Conservation (phyloP, 495 filamentous ascomycete species). For the Jackrogersella multiformis region DNA sequence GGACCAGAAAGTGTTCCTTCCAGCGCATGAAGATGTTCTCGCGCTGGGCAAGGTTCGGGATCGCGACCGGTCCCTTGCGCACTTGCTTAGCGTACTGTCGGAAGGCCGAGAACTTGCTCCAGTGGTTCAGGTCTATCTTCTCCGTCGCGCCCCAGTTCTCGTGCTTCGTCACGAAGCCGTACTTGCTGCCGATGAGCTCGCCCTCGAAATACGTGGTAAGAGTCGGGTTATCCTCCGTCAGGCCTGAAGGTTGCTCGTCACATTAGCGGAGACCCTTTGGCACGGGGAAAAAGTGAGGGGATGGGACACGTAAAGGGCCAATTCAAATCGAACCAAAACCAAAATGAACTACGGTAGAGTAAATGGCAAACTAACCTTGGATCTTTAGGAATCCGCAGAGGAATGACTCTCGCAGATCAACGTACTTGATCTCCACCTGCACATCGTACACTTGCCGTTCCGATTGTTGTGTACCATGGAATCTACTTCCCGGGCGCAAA, state of each 20-base stretch:
- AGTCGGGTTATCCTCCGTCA: slow-evolving; percentile 95
- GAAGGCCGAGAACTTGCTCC: slow-evolving; percentile 89
- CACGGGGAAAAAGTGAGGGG: neutral
- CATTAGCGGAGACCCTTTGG: slow-evolving; percentile 24
- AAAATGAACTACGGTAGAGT: neutral
- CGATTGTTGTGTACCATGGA: slow-evolving; percentile 89
- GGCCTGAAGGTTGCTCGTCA: slow-evolving; percentile 61
- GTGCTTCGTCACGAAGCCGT: slow-evolving; percentile 90
- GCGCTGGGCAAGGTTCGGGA: slow-evolving; percentile 78
- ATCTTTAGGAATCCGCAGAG: slow-evolving; percentile 96
- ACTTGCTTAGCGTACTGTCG: slow-evolving; percentile 77
- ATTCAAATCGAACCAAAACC: neutral
- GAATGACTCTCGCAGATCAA: slow-evolving; percentile 94
- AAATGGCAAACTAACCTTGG: slow-evolving; percentile 72
- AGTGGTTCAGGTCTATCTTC: slow-evolving; percentile 92
- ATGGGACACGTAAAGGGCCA: neutral
- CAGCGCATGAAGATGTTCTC: slow-evolving; percentile 99
- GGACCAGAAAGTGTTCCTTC: slow-evolving; percentile 99
- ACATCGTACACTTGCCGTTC: slow-evolving; percentile 93
- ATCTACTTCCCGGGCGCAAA: slow-evolving; percentile 87
- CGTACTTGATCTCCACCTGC: slow-evolving; percentile 95
- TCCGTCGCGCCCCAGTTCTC: slow-evolving; percentile 91
- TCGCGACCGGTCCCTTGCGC: slow-evolving; percentile 63
- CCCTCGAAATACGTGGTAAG: slow-evolving; percentile 98
- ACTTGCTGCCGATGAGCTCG: slow-evolving; percentile 95